Evolutionary conservation across 768 basidiomycete genomes (phyloP).

Genomic region (Grammothele lineata): DNA sequence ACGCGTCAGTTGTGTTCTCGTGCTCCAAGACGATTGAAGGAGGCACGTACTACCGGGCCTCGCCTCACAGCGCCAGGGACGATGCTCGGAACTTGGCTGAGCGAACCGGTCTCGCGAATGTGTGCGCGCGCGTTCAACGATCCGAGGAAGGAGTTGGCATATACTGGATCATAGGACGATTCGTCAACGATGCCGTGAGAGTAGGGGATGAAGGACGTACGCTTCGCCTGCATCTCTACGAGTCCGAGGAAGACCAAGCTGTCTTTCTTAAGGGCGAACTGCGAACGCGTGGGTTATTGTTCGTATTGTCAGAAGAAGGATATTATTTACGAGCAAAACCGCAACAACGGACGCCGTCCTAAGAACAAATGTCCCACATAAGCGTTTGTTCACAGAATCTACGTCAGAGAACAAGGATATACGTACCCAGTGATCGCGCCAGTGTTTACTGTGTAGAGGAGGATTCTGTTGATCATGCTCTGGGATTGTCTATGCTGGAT

Average conservation of each 20-base stretch:
- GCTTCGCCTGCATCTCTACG: not conserved
- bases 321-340: too few species aligned
- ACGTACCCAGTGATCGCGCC: not conserved
- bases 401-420: not conserved
- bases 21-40: too few species aligned
- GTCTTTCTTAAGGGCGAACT: not conserved
- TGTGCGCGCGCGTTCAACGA: constrained; percentile 1
- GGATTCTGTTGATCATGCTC: not conserved
- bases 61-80: too few species aligned
- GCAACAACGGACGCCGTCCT: too few species aligned
- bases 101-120: too few species aligned
- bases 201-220: not conserved
- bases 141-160: constrained; percentile 1
- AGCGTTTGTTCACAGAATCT: not conserved
- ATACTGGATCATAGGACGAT: not conserved
- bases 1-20: too few species aligned
- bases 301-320: too few species aligned
- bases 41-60: too few species aligned
- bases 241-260: not conserved
- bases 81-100: too few species aligned
- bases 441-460: not conserved
- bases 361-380: too few species aligned
- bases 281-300: not conserved
- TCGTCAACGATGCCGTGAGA: not conserved
- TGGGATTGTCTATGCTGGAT: not conserved